These are phyloP conservation scores for Diatrype stigma DNA, from an alignment of 2,329 filamentous ascomycete genomes.

Conservation along the genomic window DNA sequence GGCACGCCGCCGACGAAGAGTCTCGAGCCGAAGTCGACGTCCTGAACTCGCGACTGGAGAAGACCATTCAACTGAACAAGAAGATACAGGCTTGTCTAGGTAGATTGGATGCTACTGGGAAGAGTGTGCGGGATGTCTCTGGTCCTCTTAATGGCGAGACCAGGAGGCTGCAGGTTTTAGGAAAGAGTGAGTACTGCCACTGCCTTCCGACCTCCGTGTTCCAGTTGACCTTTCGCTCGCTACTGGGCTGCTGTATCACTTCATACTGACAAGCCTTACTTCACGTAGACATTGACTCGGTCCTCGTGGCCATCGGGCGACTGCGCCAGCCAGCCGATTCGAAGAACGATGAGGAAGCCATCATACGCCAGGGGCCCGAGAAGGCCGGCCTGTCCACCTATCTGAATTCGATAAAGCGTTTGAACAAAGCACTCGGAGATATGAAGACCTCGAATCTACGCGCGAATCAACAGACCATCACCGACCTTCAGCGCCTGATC, in stretches of 20 bases:
- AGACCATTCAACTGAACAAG: conserved; percentile 88
- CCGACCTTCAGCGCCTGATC: conserved; percentile 73
- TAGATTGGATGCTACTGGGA: conserved; percentile 80
- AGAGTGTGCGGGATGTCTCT: conserved; percentile 86
- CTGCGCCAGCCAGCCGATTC: conserved; percentile 89
- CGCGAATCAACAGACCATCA: conserved; percentile 84
- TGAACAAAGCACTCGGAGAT: conserved; percentile 78
- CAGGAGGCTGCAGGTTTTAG: conserved; percentile 80
- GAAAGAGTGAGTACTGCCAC: conserved; percentile 56
- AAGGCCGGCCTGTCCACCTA: conserved; percentile 80
- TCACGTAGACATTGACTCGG: conserved; percentile 70
- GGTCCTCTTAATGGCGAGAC: conserved; percentile 92
- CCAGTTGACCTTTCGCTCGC: not conserved
- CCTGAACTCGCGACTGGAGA: conserved; percentile 72
- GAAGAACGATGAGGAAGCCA: conserved; percentile 85
- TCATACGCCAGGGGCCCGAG: conserved; percentile 83
- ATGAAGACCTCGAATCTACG: conserved; percentile 87
- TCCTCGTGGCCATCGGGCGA: conserved; percentile 82
- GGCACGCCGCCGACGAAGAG: conserved; percentile 60
- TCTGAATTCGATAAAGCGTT: conserved; percentile 81
- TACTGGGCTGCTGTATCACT: not conserved
- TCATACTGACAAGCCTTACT: conserved; percentile 15
- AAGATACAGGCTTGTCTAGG: conserved; percentile 88
- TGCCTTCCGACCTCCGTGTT: not conserved
- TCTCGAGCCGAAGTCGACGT: conserved; percentile 67